These are phyloP conservation scores for Ilyonectria mors-panacis DNA, from an alignment of 2,329 filamentous ascomycete genomes.

Conservation along the genomic window DNA sequence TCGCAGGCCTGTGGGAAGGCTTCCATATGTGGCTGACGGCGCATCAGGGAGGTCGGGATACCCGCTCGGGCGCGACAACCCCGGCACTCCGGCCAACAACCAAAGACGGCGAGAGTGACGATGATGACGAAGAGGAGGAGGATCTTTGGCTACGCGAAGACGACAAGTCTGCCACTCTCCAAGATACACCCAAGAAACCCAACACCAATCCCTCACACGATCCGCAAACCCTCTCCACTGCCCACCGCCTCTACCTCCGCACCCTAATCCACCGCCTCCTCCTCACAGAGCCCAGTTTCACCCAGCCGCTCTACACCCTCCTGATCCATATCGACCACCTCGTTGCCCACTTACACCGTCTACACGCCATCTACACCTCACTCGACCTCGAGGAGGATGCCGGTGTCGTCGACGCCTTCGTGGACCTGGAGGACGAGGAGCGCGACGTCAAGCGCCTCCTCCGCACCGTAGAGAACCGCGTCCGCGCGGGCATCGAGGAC, in stretches of 20 bases:
- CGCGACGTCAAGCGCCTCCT: conserved; percentile 76
- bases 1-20: conserved; percentile 84
- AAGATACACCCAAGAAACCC: conserved; percentile 44
- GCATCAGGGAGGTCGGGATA: conserved; percentile 50
- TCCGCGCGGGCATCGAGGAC: conserved; percentile 78
- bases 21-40: conserved; percentile 82
- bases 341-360: conserved; percentile 80
- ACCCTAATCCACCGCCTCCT: conserved; percentile 77
- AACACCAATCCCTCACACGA: conserved; percentile 69
- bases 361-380: conserved; percentile 82
- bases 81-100: conserved; percentile 33
- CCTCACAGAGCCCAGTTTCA: conserved; percentile 75
- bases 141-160: conserved; percentile 49
- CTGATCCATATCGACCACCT: conserved; percentile 86
- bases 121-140: conserved; percentile 38
- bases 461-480: conserved; percentile 71
- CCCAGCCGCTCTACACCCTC: conserved; percentile 75
- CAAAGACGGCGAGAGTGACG: conserved; percentile 29
- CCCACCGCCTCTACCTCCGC: conserved; percentile 83
- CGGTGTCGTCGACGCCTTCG: conserved; percentile 82
- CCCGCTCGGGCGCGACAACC: conserved; percentile 43
- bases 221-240: conserved; percentile 85
- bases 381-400: conserved; percentile 87
- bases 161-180: conserved; percentile 22
- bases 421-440: conserved; percentile 82